phyloP scores from a whole-genome alignment of 768 basidiomycete genomes.

The Russula foetens region DNA sequence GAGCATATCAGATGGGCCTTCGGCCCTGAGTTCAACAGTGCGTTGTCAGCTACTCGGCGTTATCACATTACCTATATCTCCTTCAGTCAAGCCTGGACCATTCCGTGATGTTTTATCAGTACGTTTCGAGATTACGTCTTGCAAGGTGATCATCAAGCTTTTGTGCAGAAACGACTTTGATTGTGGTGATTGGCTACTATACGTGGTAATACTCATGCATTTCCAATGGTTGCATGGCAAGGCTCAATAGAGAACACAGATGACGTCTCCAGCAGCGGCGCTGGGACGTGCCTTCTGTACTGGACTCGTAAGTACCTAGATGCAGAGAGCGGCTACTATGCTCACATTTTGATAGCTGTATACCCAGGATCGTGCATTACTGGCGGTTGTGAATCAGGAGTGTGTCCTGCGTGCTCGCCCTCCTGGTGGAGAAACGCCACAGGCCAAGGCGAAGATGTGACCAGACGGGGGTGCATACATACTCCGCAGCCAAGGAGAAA shows the following conservation, averaged over 20 bases:
- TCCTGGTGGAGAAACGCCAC: not conserved
- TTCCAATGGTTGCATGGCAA: not conserved
- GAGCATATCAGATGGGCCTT: slow-evolving; percentile 26
- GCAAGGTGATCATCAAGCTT: not conserved
- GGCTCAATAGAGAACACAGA: not conserved
- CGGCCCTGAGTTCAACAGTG: slow-evolving; percentile 56
- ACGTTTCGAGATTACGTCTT: slow-evolving; percentile 20
- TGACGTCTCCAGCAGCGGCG: slow-evolving; percentile 3
- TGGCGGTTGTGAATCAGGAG: slow-evolving; percentile 17
- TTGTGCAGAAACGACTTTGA: slow-evolving; percentile 58
- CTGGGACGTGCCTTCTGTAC: slow-evolving; percentile 5
- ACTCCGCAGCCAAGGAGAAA: not conserved
- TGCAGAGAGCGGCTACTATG: not conserved
- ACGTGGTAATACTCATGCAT: slow-evolving; percentile 44
- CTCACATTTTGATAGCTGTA: slow-evolving; percentile 9
- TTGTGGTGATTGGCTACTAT: slow-evolving; percentile 75
- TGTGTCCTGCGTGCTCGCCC: slow-evolving; percentile 12
- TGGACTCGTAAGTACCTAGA: slow-evolving; percentile 8
- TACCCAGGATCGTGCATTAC: slow-evolving; percentile 8
- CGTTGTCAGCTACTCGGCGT: slow-evolving; percentile 22
- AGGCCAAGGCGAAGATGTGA: slow-evolving; percentile 15
- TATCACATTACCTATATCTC: not conserved
- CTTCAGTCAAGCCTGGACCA: slow-evolving; percentile 68
- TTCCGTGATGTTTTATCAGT: slow-evolving; percentile 75
- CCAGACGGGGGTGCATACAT: not conserved